phyloP scores from a whole-genome alignment of 2,329 filamentous ascomycete species.

The Teratosphaeria gauchensis region DNA sequence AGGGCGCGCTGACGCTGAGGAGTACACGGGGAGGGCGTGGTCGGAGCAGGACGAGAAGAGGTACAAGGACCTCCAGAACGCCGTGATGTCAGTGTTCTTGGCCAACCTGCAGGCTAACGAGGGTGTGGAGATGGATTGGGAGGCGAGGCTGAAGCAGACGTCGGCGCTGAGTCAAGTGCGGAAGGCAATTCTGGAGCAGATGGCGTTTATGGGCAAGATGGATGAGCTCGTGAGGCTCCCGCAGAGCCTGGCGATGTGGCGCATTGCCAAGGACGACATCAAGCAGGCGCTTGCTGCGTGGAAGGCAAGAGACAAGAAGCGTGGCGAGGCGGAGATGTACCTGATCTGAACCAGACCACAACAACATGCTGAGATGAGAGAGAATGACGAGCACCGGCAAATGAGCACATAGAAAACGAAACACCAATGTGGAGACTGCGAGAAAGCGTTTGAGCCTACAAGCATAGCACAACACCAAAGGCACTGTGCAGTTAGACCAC shows the following conservation, averaged over 20 bases:
- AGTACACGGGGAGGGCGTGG: neutral
- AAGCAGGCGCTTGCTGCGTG: neutral
- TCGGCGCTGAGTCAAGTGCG: neutral
- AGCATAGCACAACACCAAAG: slow-evolving; percentile 33
- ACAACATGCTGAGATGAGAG: neutral
- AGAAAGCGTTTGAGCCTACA: neutral
- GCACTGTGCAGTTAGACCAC: neutral
- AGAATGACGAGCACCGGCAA: neutral
- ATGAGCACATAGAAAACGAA: neutral
- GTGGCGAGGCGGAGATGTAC: neutral
- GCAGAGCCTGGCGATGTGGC: neutral
- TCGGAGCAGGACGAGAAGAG: neutral
- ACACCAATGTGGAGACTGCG: neutral
- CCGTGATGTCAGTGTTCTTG: neutral
- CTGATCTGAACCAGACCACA: neutral
- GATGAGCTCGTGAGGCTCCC: neutral
- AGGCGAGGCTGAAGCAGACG: neutral
- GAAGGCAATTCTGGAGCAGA: neutral
- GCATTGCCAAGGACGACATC: neutral
- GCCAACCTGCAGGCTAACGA: neutral
- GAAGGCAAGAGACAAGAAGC: neutral
- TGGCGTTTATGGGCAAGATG: neutral
- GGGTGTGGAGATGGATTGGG: neutral
- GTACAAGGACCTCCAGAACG: neutral
- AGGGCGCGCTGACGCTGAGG: neutral